Percentiles rank a stretch among this genome's conserved stretches.
Evolutionary conservation across 1,284 basidiomycete species (phyloP).

Genomic region (Rhodotorula sp.): DNA sequence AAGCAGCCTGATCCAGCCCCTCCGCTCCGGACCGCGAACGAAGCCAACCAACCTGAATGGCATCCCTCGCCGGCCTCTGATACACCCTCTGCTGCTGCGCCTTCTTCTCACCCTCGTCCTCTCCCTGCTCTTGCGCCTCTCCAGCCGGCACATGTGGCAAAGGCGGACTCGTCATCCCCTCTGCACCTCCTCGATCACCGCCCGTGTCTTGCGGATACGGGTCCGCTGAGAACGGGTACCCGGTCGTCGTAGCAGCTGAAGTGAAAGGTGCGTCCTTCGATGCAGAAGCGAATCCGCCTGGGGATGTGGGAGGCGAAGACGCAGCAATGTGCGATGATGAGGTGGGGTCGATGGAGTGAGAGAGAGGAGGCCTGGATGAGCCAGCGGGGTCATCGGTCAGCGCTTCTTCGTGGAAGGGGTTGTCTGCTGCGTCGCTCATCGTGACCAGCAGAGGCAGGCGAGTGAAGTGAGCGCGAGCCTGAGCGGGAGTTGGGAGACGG

Average conservation of each 20-base stretch:
- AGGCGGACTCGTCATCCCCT: conserved; percentile 11
- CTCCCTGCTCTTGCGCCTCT: no score
- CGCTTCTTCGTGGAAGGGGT: conserved; percentile 8
- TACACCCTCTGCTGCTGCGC: conserved; percentile 3
- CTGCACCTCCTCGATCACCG: neutral
- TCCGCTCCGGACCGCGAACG: neutral
- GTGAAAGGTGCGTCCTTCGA: neutral
- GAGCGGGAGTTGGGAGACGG: neutral
- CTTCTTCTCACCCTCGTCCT: neutral
- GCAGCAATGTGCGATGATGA: neutral
- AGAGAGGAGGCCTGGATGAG: neutral
- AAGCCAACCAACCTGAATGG: conserved; percentile 22
- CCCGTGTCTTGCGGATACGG: conserved; percentile 11
- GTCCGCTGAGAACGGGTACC: conserved; percentile 26
- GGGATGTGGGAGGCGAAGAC: neutral
- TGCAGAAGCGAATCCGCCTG: neutral
- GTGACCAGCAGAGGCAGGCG: neutral
- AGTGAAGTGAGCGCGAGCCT: neutral
- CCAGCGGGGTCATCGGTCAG: neutral
- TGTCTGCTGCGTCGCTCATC: conserved; percentile 2
- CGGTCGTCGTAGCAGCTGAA: neutral
- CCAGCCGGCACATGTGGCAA: conserved; percentile 1
- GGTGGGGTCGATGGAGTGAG: neutral
- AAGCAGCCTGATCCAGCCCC: neutral
- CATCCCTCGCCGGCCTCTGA: conserved; percentile 14